Conservation (phyloP, 1,284 basidiomycete genomes). For the Vanrija sp. region DNA sequence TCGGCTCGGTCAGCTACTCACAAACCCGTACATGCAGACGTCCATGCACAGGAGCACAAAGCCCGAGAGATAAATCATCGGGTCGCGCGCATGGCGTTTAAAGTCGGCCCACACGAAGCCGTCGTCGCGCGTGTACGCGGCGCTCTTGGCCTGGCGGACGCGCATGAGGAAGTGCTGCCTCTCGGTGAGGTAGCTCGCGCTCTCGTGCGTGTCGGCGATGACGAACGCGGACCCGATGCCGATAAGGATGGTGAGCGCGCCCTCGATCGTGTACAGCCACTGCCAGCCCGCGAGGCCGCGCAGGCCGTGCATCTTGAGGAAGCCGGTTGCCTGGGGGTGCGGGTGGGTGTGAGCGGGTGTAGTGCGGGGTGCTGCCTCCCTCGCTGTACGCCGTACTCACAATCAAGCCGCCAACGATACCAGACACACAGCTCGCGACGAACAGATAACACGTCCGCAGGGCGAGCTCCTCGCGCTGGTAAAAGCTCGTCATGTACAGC, state of each 20-base stretch:
- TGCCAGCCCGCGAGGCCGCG: conserved; percentile 8
- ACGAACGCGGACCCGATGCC: conserved; percentile 4
- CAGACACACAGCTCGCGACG: conserved; percentile 26
- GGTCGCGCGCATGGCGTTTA: conserved; percentile 5
- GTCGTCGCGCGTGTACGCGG: conserved; percentile 5
- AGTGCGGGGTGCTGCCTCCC: background rate
- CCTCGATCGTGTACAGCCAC: conserved; percentile 16
- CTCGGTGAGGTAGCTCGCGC: conserved; percentile 4
- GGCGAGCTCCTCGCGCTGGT: conserved; percentile 29
- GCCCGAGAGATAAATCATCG: conserved; percentile 13
- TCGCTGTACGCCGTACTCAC: background rate
- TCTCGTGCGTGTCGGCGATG: conserved; percentile 7
- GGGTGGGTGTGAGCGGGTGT: too few relatives aligned
- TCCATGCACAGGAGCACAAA: conserved; percentile 30
- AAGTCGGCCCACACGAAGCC: conserved; percentile 11
- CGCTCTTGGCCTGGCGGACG: conserved; percentile 2
- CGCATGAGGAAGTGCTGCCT: conserved; percentile 1
- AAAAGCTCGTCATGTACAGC: conserved; percentile 25
- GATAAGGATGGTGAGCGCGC: conserved; percentile 5
- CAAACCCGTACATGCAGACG: conserved; percentile 20
- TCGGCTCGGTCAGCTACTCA: background rate
- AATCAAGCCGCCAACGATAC: conserved; percentile 34
- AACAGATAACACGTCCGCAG: conserved; percentile 35
- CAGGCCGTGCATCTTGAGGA: conserved; percentile 13
- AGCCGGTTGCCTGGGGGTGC: conserved; percentile 3